These are phyloP conservation scores for Acacia crassicarpa DNA, from an alignment of 306 rosid species.

Conservation along the genomic window DNA sequence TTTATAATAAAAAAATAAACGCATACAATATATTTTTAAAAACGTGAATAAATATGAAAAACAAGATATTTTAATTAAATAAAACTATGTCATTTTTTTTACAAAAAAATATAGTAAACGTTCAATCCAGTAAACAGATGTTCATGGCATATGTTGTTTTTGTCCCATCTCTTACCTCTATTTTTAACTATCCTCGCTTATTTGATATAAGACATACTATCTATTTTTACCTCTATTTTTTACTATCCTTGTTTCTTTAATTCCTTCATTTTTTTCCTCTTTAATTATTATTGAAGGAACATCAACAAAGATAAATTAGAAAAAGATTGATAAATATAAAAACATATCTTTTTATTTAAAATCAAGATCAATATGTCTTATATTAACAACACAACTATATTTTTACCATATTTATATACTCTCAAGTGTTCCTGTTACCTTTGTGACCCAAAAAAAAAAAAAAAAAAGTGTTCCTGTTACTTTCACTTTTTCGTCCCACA, in stretches of 20 bases:
- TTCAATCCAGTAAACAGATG: not conserved
- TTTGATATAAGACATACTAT: too few species aligned
- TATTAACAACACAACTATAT: too few species aligned
- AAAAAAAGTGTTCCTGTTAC: not conserved
- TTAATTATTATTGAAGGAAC: too few species aligned
- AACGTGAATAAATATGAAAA: not conserved
- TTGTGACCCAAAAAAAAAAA: too few species aligned
- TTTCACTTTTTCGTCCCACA: conserved; percentile 32
- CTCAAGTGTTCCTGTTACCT: not conserved
- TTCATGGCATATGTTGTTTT: not conserved
- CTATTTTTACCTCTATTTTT: too few species aligned
- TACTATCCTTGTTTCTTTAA: too few species aligned
- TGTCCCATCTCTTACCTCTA: too few species aligned
- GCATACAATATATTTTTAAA: not conserved
- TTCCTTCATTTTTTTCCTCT: rapidly evolving
- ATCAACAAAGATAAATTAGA: rapidly evolving
- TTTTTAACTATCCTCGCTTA: too few species aligned
- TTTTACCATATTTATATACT: not conserved
- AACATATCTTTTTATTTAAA: too few species aligned
- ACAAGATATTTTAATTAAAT: not conserved
- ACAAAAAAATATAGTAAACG: not conserved
- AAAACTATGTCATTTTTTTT: not conserved
- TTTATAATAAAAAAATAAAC: too few species aligned
- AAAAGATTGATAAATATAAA: too few species aligned
- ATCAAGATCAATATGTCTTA: too few species aligned